phyloP scores from a whole-genome alignment of 1,284 basidiomycete genomes.

The Athelia psychrophila region DNA sequence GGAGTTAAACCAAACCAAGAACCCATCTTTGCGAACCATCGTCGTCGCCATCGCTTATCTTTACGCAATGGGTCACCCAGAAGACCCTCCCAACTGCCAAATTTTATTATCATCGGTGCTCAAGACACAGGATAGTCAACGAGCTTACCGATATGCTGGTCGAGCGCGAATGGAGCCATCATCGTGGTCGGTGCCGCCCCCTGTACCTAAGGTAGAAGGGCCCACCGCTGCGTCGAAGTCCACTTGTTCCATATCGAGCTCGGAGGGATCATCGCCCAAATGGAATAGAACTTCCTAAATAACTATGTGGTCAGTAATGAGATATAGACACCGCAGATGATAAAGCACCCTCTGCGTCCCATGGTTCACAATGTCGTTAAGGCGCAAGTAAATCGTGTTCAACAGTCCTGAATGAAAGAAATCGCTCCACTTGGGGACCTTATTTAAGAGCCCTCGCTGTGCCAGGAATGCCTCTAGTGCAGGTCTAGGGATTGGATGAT shows the following conservation, averaged over 20 bases:
- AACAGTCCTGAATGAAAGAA: constrained; percentile 70
- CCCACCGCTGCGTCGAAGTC: constrained; percentile 49
- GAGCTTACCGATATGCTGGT: constrained; percentile 24
- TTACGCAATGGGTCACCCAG: constrained; percentile 50
- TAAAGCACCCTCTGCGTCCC: constrained; percentile 43
- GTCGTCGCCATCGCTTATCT: constrained; percentile 31
- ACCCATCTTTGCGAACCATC: constrained; percentile 50
- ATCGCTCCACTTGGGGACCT: constrained; percentile 40
- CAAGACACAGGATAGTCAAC: not conserved
- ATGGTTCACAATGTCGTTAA: constrained; percentile 73
- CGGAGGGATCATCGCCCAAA: constrained; percentile 44
- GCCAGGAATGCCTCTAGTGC: constrained; percentile 64
- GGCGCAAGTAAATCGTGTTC: constrained; percentile 72
- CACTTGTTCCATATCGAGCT: constrained; percentile 60
- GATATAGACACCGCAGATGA: constrained; percentile 6
- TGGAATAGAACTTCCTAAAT: constrained; percentile 60
- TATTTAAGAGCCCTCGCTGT: constrained; percentile 59
- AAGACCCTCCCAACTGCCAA: constrained; percentile 74
- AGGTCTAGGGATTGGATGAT: constrained; percentile 66
- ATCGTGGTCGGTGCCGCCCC: constrained; percentile 72
- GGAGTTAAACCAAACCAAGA: constrained; percentile 70
- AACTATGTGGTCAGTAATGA: constrained; percentile 8
- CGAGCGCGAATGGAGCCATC: constrained; percentile 56
- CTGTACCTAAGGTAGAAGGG: constrained; percentile 59
- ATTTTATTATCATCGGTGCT: not conserved